phyloP scores from a whole-genome alignment of 2,329 filamentous ascomycete species.

The Coniochaeta ligniaria region DNA sequence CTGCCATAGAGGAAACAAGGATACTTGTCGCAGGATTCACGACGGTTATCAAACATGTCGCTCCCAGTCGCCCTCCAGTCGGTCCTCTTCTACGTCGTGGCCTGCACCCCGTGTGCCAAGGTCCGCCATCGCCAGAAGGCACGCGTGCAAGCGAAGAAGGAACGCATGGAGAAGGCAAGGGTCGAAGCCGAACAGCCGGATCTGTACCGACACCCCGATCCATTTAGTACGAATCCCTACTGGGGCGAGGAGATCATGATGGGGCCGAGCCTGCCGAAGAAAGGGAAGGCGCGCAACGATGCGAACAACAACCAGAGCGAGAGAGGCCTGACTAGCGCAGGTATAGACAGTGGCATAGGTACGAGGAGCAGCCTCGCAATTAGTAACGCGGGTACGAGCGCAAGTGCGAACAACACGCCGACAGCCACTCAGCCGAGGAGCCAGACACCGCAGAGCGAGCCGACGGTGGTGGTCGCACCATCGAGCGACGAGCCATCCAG shows the following conservation, averaged over 20 bases:
- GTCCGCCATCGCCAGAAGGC: constrained; percentile 63
- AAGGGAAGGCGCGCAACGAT: constrained; percentile 36
- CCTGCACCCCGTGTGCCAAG: constrained; percentile 72
- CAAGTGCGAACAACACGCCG: constrained; percentile 13
- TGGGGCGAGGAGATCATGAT: constrained; percentile 83
- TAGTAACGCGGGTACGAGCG: constrained; percentile 21
- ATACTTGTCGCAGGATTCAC: background rate
- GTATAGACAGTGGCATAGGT: constrained; percentile 42
- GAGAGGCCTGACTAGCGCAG: constrained; percentile 51
- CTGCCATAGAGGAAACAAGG: background rate
- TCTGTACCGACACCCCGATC: constrained; percentile 70
- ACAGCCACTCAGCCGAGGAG: constrained; percentile 6
- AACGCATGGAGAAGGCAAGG: constrained; percentile 57
- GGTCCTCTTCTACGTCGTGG: constrained; percentile 69
- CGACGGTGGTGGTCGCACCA: constrained; percentile 30
- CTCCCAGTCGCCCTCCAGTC: constrained; percentile 61
- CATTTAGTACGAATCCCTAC: constrained; percentile 80
- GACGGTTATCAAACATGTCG: constrained; percentile 30
- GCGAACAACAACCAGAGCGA: constrained; percentile 50
- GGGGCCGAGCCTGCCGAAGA: constrained; percentile 67
- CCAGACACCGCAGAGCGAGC: constrained; percentile 22
- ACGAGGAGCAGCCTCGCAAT: constrained; percentile 29
- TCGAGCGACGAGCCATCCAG: constrained; percentile 37
- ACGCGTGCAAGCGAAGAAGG: constrained; percentile 61
- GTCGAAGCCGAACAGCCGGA: constrained; percentile 64